These are phyloP conservation scores for Hyaloscypha variabilis DNA, from an alignment of 495 filamentous ascomycete genomes.

Conservation along the genomic window DNA sequence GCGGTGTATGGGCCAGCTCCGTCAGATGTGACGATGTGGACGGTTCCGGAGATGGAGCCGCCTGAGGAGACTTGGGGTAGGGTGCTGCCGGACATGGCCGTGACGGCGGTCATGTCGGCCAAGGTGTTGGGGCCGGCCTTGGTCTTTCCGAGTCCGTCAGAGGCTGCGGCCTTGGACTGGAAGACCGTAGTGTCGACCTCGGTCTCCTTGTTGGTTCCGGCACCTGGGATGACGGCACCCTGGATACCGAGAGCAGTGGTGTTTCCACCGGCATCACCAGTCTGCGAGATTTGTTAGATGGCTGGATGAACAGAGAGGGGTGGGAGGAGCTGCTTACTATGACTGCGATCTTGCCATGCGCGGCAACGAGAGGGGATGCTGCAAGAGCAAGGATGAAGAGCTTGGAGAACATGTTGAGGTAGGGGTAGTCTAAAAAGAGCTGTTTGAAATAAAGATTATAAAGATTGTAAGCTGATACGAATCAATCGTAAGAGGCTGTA, in stretches of 20 bases:
- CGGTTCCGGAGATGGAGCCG: constrained; percentile 38
- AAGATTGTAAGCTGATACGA: constrained; percentile 31
- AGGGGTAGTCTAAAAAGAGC: constrained; percentile 15
- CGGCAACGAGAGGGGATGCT: constrained; percentile 32
- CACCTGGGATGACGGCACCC: constrained; percentile 29
- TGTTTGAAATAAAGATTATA: constrained; percentile 17
- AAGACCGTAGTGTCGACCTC: constrained; percentile 36
- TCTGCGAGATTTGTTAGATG: constrained; percentile 25
- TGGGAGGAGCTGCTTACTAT: constrained; percentile 19
- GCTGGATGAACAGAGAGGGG: background rate
- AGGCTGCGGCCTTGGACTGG: constrained; percentile 22
- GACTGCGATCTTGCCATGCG: constrained; percentile 34
- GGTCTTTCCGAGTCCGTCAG: constrained; percentile 32
- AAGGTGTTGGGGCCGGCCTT: constrained; percentile 29
- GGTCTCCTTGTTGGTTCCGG: constrained; percentile 29
- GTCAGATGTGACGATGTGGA: constrained; percentile 43
- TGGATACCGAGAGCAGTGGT: constrained; percentile 33
- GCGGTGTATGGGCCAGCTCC: constrained; percentile 43
- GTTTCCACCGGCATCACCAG: constrained; percentile 34
- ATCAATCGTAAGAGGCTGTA: constrained; percentile 32
- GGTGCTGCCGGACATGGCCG: constrained; percentile 37
- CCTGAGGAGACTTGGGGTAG: constrained; percentile 39
- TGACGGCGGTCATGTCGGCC: constrained; percentile 31
- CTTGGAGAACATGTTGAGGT: constrained; percentile 29
- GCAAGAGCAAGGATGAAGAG: constrained; percentile 30